phyloP scores from a whole-genome alignment of 139 green algal genomes.

The Coccomyxa sp. region DNA sequence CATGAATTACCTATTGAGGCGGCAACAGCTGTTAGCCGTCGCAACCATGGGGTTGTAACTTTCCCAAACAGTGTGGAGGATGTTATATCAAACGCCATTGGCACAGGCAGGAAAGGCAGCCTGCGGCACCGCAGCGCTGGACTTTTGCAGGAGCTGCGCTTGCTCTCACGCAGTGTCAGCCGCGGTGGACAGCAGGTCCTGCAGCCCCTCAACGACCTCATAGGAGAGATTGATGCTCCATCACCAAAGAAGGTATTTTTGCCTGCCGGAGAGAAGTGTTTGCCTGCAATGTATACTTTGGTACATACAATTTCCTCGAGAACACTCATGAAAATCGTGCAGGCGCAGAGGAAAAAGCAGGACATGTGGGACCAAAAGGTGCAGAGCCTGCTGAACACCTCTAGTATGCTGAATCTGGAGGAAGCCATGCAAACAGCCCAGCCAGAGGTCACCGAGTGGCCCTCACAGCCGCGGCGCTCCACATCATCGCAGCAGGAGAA shows the following conservation, averaged over 20 bases:
- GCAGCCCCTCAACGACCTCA: not conserved
- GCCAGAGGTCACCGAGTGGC: too few relatives aligned
- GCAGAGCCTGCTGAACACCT: not conserved
- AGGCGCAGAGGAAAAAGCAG: not conserved
- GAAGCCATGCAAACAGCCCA: too few relatives aligned
- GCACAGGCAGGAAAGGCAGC: slow-evolving; percentile 6
- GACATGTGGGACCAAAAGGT: not conserved
- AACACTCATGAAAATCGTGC: slow-evolving; percentile 3
- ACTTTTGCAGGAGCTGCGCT: not conserved
- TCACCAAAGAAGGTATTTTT: too few relatives aligned
- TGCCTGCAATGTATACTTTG: not conserved
- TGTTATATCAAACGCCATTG: slow-evolving; percentile 12
- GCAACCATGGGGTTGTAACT: slow-evolving; percentile 10
- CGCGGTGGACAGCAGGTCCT: not conserved
- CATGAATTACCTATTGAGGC: slow-evolving; percentile 21
- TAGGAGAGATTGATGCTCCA: not conserved
- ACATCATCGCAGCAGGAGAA: too few relatives aligned
- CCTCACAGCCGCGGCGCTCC: too few relatives aligned
- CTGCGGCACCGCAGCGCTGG: not conserved
- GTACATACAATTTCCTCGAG: not conserved
- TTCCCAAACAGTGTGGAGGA: slow-evolving; percentile 13
- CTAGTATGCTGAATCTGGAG: slow-evolving; percentile 5
- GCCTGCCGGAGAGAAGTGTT: too few relatives aligned
- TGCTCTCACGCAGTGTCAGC: not conserved
- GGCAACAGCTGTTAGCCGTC: slow-evolving; percentile 15